Conservation (phyloP, 2,329 filamentous ascomycete species). For the Hymenoscyphus fraxineus region DNA sequence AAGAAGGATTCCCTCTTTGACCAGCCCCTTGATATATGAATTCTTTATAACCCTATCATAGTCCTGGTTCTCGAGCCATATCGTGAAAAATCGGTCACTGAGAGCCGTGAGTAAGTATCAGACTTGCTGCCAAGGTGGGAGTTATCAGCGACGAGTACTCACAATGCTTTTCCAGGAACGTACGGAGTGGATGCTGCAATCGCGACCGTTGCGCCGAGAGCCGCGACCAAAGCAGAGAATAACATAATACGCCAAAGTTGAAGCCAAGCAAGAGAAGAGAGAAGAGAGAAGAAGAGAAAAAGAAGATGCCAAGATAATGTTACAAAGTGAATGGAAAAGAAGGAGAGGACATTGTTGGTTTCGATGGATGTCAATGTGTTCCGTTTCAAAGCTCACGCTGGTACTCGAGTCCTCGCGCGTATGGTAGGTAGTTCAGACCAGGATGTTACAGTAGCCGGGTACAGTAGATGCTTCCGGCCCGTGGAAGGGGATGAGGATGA, state of each 20-base stretch:
- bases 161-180: background rate
- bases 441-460: too few species aligned
- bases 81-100: slow-evolving; percentile 52
- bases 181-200: background rate
- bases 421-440: too few species aligned
- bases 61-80: slow-evolving; percentile 61
- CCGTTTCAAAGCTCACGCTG: background rate
- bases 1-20: slow-evolving; percentile 43
- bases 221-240: background rate
- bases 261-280: background rate
- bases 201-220: background rate
- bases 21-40: slow-evolving; percentile 39
- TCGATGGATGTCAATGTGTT: background rate
- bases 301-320: background rate
- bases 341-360: background rate
- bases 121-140: background rate
- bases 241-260: background rate
- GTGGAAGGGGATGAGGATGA: too few species aligned
- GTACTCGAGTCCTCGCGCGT: too few species aligned
- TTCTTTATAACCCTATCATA: slow-evolving; percentile 39
- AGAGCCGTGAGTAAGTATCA: slow-evolving; percentile 41
- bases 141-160: background rate
- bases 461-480: too few species aligned
- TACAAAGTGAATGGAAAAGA: background rate
- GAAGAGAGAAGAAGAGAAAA: background rate